A percentile compares a stretch with the other conserved stretches of the same genome.
Conservation (phyloP, 1,284 basidiomycete species). For the Cryptococcus sp. region DNA sequence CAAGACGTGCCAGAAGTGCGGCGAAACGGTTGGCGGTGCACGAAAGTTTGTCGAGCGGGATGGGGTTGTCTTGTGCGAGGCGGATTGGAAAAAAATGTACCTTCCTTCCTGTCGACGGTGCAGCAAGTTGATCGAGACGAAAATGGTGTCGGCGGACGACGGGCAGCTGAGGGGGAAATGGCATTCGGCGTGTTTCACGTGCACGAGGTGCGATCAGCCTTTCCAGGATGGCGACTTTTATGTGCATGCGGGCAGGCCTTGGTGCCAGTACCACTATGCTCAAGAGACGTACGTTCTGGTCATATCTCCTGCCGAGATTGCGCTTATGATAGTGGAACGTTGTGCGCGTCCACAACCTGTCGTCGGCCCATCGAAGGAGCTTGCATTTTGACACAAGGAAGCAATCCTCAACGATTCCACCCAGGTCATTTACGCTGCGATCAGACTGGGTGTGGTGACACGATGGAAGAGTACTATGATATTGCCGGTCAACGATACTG, state of each 20-base stretch:
- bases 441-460: conserved; percentile 31
- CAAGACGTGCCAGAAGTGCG: conserved; percentile 60
- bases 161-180: conserved; percentile 90
- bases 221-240: conserved; percentile 86
- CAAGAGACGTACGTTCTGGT: conserved; percentile 58
- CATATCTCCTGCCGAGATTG: neutral
- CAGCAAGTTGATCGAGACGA: conserved; percentile 73
- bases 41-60: conserved; percentile 69
- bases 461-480: conserved; percentile 70
- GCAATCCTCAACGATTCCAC: conserved; percentile 70
- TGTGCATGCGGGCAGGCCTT: conserved; percentile 76
- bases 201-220: conserved; percentile 71
- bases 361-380: conserved; percentile 83
- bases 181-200: conserved; percentile 81
- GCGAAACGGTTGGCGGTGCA: conserved; percentile 59
- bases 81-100: conserved; percentile 91
- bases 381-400: conserved; percentile 64
- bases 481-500: conserved; percentile 73
- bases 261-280: conserved; percentile 84
- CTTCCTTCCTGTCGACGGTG: conserved; percentile 79
- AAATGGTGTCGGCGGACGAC: conserved; percentile 81
- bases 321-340: conserved; percentile 53
- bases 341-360: conserved; percentile 71
- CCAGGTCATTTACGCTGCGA: conserved; percentile 68
- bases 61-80: conserved; percentile 67